Evolutionary conservation across 2,329 filamentous ascomycete species (phyloP).

Genomic region (Aspergillus sp.): DNA sequence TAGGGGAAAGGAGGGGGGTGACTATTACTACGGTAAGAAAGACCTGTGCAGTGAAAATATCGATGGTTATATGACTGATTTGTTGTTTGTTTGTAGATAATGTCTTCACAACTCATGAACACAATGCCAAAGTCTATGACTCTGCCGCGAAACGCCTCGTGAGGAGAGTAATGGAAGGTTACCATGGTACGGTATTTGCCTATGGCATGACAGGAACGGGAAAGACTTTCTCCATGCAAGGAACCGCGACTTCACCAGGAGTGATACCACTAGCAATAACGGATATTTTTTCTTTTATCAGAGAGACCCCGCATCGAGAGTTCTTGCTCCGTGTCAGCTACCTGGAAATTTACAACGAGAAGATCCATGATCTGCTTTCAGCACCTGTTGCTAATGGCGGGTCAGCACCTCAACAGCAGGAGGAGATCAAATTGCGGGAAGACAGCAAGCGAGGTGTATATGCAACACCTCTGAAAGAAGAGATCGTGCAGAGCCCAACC

Average conservation of each 20-base stretch:
- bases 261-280: conserved; percentile 97
- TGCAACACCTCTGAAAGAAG: conserved; percentile 91
- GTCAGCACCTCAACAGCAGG: conserved; percentile 57
- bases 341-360: conserved; percentile 98
- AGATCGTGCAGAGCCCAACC: conserved; percentile 96
- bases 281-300: conserved; percentile 98
- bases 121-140: conserved; percentile 94
- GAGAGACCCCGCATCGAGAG: conserved; percentile 90
- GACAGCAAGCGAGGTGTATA: conserved; percentile 96
- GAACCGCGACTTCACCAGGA: conserved; percentile 88
- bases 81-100: conserved; percentile 61
- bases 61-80: conserved; percentile 9
- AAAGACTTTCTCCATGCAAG: conserved; percentile 99
- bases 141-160: conserved; percentile 89
- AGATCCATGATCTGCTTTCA: conserved; percentile 86
- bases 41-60: not conserved
- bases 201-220: conserved; percentile 99
- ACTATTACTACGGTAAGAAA: conserved; percentile 80
- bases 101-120: conserved; percentile 89
- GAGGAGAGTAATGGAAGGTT: conserved; percentile 96
- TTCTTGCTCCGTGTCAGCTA: conserved; percentile 96
- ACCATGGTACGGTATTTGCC: conserved; percentile 95
- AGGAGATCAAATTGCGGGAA: conserved; percentile 96
- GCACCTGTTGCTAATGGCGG: conserved; percentile 61
- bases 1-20: conserved; percentile 81